Percentiles rank a stretch among this genome's conserved stretches.
Evolutionary conservation across 2,329 filamentous ascomycete genomes (phyloP).

Genomic region (Botrytis squamosa): DNA sequence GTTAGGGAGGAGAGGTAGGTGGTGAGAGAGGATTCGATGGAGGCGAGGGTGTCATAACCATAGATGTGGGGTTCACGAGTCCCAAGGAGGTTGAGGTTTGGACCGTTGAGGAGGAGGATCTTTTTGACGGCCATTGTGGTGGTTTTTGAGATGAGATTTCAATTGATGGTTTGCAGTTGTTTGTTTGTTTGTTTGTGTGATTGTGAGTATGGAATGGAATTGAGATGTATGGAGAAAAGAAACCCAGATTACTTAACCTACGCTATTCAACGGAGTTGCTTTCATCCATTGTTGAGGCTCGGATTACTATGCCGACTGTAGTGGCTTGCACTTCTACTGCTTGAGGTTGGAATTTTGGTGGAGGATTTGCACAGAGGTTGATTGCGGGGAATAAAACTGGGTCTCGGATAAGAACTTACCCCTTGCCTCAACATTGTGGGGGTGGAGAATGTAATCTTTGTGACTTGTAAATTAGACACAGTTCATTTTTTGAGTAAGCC

Average conservation of each 20-base stretch:
- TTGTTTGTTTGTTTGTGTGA: background rate
- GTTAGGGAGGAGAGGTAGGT: constrained; percentile 19
- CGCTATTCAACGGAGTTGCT: constrained; percentile 4
- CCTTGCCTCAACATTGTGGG: background rate
- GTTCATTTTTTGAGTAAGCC: no score
- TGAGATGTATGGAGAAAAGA: background rate
- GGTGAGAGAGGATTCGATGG: constrained; percentile 48
- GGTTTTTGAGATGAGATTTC: background rate
- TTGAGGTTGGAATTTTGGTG: background rate
- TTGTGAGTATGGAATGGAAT: background rate
- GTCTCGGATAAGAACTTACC: constrained; percentile 16
- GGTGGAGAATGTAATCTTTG: background rate
- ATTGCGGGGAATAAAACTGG: constrained; percentile 6
- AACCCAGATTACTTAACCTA: background rate
- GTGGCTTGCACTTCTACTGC: background rate
- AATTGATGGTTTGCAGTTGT: background rate
- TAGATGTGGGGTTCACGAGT: constrained; percentile 73
- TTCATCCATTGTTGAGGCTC: constrained; percentile 6
- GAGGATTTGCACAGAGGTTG: background rate
- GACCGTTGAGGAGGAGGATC: constrained; percentile 75
- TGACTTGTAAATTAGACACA: no score
- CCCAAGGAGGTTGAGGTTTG: constrained; percentile 78
- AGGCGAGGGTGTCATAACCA: constrained; percentile 64
- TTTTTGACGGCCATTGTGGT: constrained; percentile 41
- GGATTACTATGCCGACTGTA: background rate